Percentiles rank a stretch among this genome's conserved stretches.
Evolutionary conservation across 202 grass and related monocot genomes (phyloP).

Genomic region (Cymbopogon flexuosus): DNA sequence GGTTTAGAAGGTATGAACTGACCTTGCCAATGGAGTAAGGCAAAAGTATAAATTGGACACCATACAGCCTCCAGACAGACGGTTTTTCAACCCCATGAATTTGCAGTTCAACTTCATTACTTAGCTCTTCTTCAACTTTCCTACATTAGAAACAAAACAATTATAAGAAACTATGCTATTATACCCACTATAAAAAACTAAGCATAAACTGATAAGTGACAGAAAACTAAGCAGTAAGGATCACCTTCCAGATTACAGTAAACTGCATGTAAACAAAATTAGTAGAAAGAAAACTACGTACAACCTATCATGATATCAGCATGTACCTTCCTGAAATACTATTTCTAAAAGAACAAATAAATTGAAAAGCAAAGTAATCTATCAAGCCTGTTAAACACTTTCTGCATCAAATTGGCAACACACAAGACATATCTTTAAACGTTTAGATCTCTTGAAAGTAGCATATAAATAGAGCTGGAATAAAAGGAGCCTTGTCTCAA

Average conservation of each 20-base stretch:
- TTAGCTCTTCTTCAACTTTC: constrained; percentile 57
- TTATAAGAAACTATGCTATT: constrained; percentile 22
- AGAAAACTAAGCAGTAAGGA: background rate
- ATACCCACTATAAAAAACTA: background rate
- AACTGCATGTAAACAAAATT: background rate
- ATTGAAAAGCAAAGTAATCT: background rate
- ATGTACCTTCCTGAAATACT: background rate
- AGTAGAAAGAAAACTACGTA: background rate
- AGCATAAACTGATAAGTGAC: constrained; percentile 3
- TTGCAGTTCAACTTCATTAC: constrained; percentile 78
- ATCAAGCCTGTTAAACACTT: constrained; percentile 3
- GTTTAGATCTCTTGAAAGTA: constrained; percentile 19
- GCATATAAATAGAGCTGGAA: background rate
- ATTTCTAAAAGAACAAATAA: constrained; percentile 8
- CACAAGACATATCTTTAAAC: background rate
- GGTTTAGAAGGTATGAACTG: constrained; percentile 17
- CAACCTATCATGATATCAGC: background rate
- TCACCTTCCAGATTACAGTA: background rate
- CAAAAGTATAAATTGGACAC: constrained; percentile 77
- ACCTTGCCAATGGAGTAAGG: constrained; percentile 92
- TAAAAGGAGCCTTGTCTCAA: constrained; percentile 6
- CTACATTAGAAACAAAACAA: constrained; percentile 34
- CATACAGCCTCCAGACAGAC: constrained; percentile 70
- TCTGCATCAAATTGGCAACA: constrained; percentile 2
- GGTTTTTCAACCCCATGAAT: constrained; percentile 91